phyloP scores from a whole-genome alignment of 2,329 filamentous ascomycete species.

The Sporothrix pallida region DNA sequence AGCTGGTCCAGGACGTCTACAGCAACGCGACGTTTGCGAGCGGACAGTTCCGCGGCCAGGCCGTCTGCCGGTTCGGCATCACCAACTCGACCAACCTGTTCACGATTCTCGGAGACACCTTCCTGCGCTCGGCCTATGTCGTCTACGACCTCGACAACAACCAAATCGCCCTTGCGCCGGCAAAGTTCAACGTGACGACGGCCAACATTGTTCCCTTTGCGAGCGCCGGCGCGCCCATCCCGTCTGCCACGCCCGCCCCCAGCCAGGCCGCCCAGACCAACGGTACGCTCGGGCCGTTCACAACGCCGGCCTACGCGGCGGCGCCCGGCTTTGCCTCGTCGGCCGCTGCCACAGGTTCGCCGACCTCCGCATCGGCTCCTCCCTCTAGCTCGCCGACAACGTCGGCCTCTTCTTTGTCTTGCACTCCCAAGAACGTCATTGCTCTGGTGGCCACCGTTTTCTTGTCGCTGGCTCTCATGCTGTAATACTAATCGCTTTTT shows the following conservation, averaged over 20 bases:
- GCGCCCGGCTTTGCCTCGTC: conserved; percentile 45
- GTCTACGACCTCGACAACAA: conserved; percentile 66
- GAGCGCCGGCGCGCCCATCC: conserved; percentile 56
- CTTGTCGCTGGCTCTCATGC: not conserved
- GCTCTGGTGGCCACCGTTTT: conserved; percentile 5
- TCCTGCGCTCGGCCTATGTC: conserved; percentile 64
- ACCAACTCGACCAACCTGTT: conserved; percentile 53
- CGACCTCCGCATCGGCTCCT: not conserved
- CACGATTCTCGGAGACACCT: conserved; percentile 62
- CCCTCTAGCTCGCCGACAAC: not conserved
- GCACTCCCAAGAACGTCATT: not conserved
- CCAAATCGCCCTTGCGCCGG: conserved; percentile 59
- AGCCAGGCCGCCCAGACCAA: conserved; percentile 47
- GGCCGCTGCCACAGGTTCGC: not conserved
- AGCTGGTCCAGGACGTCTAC: conserved; percentile 57
- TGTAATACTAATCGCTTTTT: not conserved
- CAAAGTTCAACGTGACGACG: conserved; percentile 59
- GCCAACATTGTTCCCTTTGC: conserved; percentile 58
- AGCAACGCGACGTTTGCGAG: conserved; percentile 46
- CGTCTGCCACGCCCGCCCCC: conserved; percentile 54
- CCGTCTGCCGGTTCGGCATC: conserved; percentile 62
- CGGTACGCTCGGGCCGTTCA: conserved; percentile 37
- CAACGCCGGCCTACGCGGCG: conserved; percentile 47
- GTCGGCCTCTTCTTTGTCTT: conserved; percentile 1
- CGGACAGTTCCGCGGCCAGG: conserved; percentile 52